These are phyloP conservation scores for Chrysoporthe austroafricana DNA, from an alignment of 2,329 filamentous ascomycete genomes.

Conservation along the genomic window DNA sequence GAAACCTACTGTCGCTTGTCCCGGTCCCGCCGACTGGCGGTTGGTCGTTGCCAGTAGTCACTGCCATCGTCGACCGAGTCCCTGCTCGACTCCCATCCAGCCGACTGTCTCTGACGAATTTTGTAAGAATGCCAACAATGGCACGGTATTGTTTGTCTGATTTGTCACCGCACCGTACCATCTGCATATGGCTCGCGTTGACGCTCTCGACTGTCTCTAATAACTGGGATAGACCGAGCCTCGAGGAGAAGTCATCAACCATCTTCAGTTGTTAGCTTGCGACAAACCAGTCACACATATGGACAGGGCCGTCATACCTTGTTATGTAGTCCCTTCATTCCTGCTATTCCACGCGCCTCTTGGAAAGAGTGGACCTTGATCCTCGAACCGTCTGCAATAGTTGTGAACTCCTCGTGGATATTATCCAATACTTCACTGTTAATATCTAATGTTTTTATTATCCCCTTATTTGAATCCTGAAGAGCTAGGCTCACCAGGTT, in stretches of 20 bases:
- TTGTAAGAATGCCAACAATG: neutral
- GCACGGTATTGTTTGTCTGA: neutral
- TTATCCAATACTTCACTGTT: neutral
- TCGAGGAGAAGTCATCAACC: neutral
- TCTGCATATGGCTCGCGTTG: neutral
- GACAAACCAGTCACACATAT: neutral
- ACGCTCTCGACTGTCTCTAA: neutral
- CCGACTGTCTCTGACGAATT: too few relatives aligned
- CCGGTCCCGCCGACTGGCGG: too few relatives aligned
- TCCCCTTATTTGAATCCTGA: neutral
- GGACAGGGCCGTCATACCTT: neutral
- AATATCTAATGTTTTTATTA: neutral
- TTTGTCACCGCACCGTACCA: neutral
- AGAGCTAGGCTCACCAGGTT: neutral
- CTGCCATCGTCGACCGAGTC: too few relatives aligned
- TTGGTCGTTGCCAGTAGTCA: too few relatives aligned
- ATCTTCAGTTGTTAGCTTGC: neutral
- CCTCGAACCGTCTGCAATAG: neutral
- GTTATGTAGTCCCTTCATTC: neutral
- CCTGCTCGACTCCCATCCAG: too few relatives aligned
- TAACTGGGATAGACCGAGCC: neutral
- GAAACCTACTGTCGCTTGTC: too few relatives aligned
- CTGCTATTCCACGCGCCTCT: neutral
- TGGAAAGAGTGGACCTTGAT: neutral
- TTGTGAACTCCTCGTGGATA: neutral